phyloP scores from a whole-genome alignment of 495 filamentous ascomycete genomes.

The Copromyces sp. region DNA sequence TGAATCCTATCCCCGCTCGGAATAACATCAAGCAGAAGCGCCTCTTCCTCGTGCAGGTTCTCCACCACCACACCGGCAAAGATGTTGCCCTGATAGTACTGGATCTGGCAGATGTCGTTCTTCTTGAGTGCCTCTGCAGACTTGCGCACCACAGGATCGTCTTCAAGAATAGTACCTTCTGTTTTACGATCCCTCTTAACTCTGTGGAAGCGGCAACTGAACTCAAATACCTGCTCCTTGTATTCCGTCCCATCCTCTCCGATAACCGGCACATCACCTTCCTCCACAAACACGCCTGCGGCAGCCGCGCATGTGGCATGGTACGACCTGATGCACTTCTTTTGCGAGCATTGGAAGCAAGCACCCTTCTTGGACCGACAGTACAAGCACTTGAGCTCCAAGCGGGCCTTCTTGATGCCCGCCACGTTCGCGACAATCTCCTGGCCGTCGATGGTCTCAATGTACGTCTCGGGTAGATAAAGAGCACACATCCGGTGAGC shows the following conservation, averaged over 20 bases:
- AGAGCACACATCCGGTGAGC: conserved; percentile 84
- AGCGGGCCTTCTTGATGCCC: conserved; percentile 72
- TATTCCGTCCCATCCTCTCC: conserved; percentile 88
- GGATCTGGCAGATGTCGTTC: conserved; percentile 78
- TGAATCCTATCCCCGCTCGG: conserved; percentile 74
- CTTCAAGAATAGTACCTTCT: conserved; percentile 55
- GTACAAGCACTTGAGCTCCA: conserved; percentile 88
- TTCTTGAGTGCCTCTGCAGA: conserved; percentile 57
- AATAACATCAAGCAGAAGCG: conserved; percentile 70
- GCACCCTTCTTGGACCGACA: conserved; percentile 88
- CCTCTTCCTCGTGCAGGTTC: conserved; percentile 68
- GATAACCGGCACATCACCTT: conserved; percentile 73
- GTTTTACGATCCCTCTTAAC: conserved; percentile 68
- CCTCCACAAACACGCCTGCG: conserved; percentile 84
- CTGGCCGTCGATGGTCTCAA: conserved; percentile 56
- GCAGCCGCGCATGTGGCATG: conserved; percentile 90
- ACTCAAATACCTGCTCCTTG: conserved; percentile 77
- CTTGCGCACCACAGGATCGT: conserved; percentile 57
- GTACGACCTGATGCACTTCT: conserved; percentile 89
- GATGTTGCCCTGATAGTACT: conserved; percentile 74
- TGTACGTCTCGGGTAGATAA: conserved; percentile 87
- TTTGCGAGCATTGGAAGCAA: conserved; percentile 93
- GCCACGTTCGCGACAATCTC: conserved; percentile 70
- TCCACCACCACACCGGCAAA: conserved; percentile 85
- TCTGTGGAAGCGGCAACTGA: conserved; percentile 88